Base-by-base conservation (phyloP, 495 filamentous ascomycete species). In the Chaetomium tenue region DNA sequence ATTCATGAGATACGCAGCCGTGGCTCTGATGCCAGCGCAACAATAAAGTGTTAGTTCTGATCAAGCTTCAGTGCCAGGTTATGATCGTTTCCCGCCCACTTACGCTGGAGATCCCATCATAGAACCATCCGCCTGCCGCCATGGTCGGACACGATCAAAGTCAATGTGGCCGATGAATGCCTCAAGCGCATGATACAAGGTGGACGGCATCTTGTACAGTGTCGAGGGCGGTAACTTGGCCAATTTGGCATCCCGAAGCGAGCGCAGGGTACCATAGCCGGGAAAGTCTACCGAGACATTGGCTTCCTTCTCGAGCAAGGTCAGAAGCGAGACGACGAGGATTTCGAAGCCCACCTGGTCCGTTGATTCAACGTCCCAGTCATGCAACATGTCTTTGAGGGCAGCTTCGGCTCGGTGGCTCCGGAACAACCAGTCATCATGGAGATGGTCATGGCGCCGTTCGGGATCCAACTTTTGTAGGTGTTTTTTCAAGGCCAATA, bases 291-390 rank as follows among this genome's bases (percentile, higher is more conserved):
- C 16, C 1, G 40, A 44, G 40, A 44, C 40, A 15, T 15, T 15
- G 13, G 13, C 40, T 18, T 44, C 40, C 40, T 44, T 18, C 40
- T 44, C 40, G 40, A 44, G 40, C 15, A 44, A 15, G 1, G 40
- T 44, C 40, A 44, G 16, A 15, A 44, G 40, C 13, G 40, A 44
- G 1, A 44, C 40, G 40, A 44, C 40, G 16, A 44, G 40, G 40
- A 50, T 23, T 15, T 50, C 47, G 18, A 50, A 50, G 47, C 47
- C 47, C 20, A 50, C 47, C 9, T 50, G 47, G 22, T 50, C 47
- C 47, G 47, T 50, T 22, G 47, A 50, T 5, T 50, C 47, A 23
- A 50, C 47, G 47, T 50, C 47, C 47, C 47, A 50, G 47, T 23
- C n/a, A 23, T 50, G 47, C 47, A 50, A 3, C 47, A 50, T 50